These are phyloP conservation scores for Neonectria ditissima DNA, from an alignment of 2,329 filamentous ascomycete genomes.

Conservation along the genomic window DNA sequence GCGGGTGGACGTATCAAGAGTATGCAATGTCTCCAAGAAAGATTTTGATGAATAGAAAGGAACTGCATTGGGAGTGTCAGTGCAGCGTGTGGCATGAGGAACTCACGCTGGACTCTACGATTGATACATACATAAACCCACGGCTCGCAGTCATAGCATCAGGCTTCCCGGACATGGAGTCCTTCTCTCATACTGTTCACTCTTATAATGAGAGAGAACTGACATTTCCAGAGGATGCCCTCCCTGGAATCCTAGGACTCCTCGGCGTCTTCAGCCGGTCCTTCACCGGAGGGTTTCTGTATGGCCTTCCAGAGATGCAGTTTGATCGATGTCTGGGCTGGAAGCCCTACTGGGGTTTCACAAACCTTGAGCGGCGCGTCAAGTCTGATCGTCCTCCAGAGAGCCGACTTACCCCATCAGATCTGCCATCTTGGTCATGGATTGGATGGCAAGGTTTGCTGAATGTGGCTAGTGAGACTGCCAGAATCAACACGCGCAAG, in stretches of 20 bases:
- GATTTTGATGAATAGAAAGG: neutral
- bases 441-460: constrained; percentile 14
- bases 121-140: neutral
- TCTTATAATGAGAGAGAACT: constrained; percentile 1
- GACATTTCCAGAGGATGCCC: constrained; percentile 15
- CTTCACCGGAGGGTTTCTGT: constrained; percentile 20
- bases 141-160: neutral
- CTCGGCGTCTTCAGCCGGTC: constrained; percentile 15
- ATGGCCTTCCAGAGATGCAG: constrained; percentile 20
- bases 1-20: constrained; percentile 28
- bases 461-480: neutral
- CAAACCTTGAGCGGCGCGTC: constrained; percentile 1
- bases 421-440: constrained; percentile 30
- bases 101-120: rapidly evolving
- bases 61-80: constrained; percentile 27
- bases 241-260: constrained; percentile 10
- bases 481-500: neutral
- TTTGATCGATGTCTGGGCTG: constrained; percentile 21
- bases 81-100: constrained; percentile 24
- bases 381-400: neutral
- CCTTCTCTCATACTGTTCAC: neutral
- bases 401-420: neutral
- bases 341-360: neutral
- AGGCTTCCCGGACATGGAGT: constrained; percentile 10
- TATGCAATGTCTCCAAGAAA: constrained; percentile 9